phyloP scores from a whole-genome alignment of 208 protist species.

The Spongospora subterranea region DNA sequence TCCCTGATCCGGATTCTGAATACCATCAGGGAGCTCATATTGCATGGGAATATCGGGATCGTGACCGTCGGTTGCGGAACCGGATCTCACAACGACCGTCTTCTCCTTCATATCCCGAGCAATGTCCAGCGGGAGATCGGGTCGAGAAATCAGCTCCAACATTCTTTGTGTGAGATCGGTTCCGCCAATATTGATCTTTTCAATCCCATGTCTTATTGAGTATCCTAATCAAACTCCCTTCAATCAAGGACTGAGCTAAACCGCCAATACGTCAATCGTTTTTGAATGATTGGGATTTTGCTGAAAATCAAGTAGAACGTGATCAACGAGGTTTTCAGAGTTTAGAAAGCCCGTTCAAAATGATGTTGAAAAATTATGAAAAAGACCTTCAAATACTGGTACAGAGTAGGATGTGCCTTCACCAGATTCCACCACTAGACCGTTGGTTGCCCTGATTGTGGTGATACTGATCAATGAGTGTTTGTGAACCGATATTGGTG shows the following conservation, averaged over 20 bases:
- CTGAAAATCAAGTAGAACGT: too few species aligned
- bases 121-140: constrained; percentile 4
- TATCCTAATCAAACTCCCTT: too few species aligned
- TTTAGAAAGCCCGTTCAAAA: too few species aligned
- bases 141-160: neutral
- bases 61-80: too few species aligned
- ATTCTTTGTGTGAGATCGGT: neutral
- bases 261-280: too few species aligned
- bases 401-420: neutral
- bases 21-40: constrained; percentile 47
- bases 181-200: neutral
- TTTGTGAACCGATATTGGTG: neutral
- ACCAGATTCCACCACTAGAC: neutral
- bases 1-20: too few species aligned
- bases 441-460: neutral
- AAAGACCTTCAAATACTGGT: constrained; percentile 26
- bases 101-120: constrained; percentile 32
- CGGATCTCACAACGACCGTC: neutral
- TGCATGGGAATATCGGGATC: neutral
- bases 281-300: too few species aligned
- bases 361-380: neutral
- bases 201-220: constrained; percentile 13
- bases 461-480: neutral
- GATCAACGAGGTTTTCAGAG: too few species aligned
- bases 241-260: too few species aligned